Base-by-base conservation (phyloP, 2,329 filamentous ascomycete genomes). In the Aspergillus tamarii region DNA sequence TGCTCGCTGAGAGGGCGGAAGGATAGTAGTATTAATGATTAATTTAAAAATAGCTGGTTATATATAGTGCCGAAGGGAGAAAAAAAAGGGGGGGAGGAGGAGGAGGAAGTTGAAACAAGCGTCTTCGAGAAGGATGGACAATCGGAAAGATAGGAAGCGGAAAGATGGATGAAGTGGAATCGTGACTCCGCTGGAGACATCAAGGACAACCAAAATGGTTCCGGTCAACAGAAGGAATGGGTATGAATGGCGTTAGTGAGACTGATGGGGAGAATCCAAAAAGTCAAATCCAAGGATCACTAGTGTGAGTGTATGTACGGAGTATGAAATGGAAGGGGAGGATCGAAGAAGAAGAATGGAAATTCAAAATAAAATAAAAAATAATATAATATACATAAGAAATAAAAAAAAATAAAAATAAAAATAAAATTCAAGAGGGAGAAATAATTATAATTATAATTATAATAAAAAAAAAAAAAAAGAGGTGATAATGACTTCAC, bases 61-160 rank as follows among this genome's bases (percentile, higher is more conserved):
- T 26, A 26, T 48, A 48, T 26, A 48, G 28, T 26, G 21, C 23
- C 12, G 19, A n/a, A 50, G 16, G 4, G 50, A 23, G 23, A 16
- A 50, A 36, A 36, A 16, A 10, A 30, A 30, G 4, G 23, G 26
- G 26, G 26, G 26, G 26, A 11, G 52, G 52, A n/a, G n/a, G n/a
- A n/a, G 32, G 12, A 23, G n/a, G 30, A 12, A 54, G 21, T 54
- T 54, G 32, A 54, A 54, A 54, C 28, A 23, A 59, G 41, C 23
- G 48, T 16, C 21, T 28, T 60, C 23, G 26, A 52, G 36, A 50
- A 53, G 16, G 34, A 34, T 34, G 23, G 46, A 53, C 23, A 9
- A 57, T 50, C 41, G 45, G 39, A 60, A 56, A 41, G 45, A 41
- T 26, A 41, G 59, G 59, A 64, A 45, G 48, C 21, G 55, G 58